Evolutionary conservation across 768 basidiomycete genomes (phyloP).

Genomic region (Naganishia antarctica): DNA sequence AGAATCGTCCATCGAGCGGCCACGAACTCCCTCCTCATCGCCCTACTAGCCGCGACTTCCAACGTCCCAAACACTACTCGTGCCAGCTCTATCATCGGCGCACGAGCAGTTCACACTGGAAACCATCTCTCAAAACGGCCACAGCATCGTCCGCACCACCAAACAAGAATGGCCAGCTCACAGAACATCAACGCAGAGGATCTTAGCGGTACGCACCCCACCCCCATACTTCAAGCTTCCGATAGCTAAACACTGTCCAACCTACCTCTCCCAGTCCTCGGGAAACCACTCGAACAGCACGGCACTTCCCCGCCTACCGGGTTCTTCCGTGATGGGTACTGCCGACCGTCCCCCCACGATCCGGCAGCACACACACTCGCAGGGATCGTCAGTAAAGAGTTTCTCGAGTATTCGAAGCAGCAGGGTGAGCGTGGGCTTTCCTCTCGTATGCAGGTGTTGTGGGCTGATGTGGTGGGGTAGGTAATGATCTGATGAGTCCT

Average conservation of each 20-base stretch:
- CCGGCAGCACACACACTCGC: slow-evolving; percentile 45
- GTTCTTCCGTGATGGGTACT: slow-evolving; percentile 24
- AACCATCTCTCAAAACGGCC: not conserved
- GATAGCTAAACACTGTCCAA: not conserved
- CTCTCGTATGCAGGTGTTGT: too few relatives aligned
- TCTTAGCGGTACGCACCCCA: not conserved
- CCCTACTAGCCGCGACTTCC: too few relatives aligned
- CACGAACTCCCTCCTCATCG: too few relatives aligned
- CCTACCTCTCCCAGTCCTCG: not conserved
- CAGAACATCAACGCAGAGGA: not conserved
- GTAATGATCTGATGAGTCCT: slow-evolving; percentile 45
- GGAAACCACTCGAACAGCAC: slow-evolving; percentile 12
- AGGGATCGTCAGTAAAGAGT: slow-evolving; percentile 42
- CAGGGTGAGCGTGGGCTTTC: slow-evolving; percentile 34
- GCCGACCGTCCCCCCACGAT: slow-evolving; percentile 31
- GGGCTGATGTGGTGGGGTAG: not conserved
- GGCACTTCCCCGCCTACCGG: slow-evolving; percentile 11
- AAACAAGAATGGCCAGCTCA: slow-evolving; percentile 9
- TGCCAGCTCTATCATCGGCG: not conserved
- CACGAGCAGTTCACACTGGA: not conserved
- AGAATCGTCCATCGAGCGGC: too few relatives aligned
- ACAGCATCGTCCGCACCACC: not conserved
- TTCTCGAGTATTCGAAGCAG: slow-evolving; percentile 43
- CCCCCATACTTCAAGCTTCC: too few relatives aligned
- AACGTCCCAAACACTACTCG: too few relatives aligned